Evolutionary conservation across 139 green algal genomes (phyloP).

Genomic region (Chlamydomonas eustigma): DNA sequence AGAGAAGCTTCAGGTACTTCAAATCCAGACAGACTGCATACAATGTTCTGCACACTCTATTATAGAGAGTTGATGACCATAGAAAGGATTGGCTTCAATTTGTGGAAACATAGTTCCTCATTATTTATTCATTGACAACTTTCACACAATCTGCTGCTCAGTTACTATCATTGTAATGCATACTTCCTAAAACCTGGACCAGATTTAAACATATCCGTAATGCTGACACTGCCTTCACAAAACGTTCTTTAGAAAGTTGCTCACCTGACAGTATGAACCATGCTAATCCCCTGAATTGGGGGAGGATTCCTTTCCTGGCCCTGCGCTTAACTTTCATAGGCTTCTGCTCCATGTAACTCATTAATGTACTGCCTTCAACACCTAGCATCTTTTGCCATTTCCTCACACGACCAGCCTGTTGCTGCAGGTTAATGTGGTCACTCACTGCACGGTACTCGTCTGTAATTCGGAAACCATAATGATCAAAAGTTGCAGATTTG

Average conservation of each 20-base stretch:
- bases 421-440: conserved; percentile 9
- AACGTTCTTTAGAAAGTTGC: no score
- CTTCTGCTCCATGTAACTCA: conserved; percentile 28
- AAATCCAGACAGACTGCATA: background rate
- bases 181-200: no score
- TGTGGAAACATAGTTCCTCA: background rate
- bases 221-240: no score
- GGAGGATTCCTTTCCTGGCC: conserved; percentile 64
- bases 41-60: background rate
- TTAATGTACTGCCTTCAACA: conserved; percentile 23
- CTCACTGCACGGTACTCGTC: background rate
- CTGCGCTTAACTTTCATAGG: conserved; percentile 53
- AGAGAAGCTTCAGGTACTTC: background rate
- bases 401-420: conserved; percentile 22
- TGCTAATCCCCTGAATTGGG: conserved; percentile 49
- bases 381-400: conserved; percentile 63
- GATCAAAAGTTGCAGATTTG: conserved; percentile 1
- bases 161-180: no score
- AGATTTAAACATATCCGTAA: no score
- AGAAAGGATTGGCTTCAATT: conserved; percentile 1
- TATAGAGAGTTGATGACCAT: no score
- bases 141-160: no score
- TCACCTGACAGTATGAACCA: conserved; percentile 67
- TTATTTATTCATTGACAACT: background rate
- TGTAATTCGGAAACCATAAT: background rate